These are phyloP conservation scores for Laetiporus sulphureus DNA, from an alignment of 1,284 basidiomycete species.

Conservation along the genomic window DNA sequence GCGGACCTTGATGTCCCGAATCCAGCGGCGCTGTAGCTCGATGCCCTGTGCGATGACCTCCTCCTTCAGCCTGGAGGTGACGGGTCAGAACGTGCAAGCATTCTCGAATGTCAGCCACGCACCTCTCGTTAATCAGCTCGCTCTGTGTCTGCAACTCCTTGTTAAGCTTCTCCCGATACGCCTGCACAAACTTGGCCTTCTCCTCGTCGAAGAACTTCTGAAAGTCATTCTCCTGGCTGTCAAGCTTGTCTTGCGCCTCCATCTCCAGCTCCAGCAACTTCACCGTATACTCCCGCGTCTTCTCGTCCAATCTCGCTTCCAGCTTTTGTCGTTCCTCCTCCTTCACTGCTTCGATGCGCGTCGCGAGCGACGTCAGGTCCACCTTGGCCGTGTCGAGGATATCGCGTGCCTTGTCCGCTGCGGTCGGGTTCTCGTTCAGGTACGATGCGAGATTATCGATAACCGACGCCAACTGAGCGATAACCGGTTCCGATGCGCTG, in stretches of 20 bases:
- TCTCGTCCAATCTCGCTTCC: slow-evolving; percentile 76
- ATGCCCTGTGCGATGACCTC: slow-evolving; percentile 96
- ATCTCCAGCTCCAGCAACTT: slow-evolving; percentile 83
- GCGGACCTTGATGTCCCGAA: slow-evolving; percentile 90
- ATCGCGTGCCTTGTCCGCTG: slow-evolving; percentile 59
- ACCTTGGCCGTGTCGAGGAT: slow-evolving; percentile 71
- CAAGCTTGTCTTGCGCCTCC: slow-evolving; percentile 78
- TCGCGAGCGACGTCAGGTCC: slow-evolving; percentile 79
- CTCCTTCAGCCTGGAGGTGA: slow-evolving; percentile 87
- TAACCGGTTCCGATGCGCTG: slow-evolving; percentile 76
- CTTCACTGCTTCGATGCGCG: slow-evolving; percentile 77
- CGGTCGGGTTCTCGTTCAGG: slow-evolving; percentile 68
- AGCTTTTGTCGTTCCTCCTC: slow-evolving; percentile 76
- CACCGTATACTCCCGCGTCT: slow-evolving; percentile 78
- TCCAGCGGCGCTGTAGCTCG: slow-evolving; percentile 95
- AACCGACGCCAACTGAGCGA: slow-evolving; percentile 86
- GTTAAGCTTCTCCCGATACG: slow-evolving; percentile 85
- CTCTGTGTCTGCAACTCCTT: slow-evolving; percentile 85
- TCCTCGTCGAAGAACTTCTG: slow-evolving; percentile 81
- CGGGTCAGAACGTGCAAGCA: background rate
- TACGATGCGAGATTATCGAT: slow-evolving; percentile 91
- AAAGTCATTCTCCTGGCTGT: slow-evolving; percentile 84
- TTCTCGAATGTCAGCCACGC: slow-evolving; percentile 15
- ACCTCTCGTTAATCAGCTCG: slow-evolving; percentile 93
- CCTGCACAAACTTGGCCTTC: slow-evolving; percentile 64